These are phyloP conservation scores for Alternaria viburni DNA, from an alignment of 2,329 filamentous ascomycete species.

Conservation along the genomic window DNA sequence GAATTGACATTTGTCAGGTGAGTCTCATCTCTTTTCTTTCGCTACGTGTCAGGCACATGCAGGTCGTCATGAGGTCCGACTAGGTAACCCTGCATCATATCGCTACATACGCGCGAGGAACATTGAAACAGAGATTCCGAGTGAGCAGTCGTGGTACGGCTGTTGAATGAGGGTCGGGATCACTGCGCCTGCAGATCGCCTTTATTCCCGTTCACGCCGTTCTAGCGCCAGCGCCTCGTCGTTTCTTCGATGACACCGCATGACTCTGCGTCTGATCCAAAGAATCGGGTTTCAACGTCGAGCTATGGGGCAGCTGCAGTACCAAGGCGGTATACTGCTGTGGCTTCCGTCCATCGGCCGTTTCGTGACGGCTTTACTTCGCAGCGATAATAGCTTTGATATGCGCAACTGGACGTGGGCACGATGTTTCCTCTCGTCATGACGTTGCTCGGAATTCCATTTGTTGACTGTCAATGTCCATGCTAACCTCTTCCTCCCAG, in stretches of 20 bases:
- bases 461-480: neutral
- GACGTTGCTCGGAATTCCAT: neutral
- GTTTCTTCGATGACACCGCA: conserved; percentile 7
- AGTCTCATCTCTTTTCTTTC: conserved; percentile 26
- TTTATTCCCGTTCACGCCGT: conserved; percentile 9
- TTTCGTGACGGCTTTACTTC: neutral
- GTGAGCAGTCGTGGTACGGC: conserved; percentile 1
- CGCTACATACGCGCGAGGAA: neutral
- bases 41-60: conserved; percentile 7
- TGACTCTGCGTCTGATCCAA: neutral
- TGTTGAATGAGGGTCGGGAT: conserved; percentile 15
- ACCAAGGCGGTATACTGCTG: neutral
- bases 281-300: neutral
- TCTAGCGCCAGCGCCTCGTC: conserved; percentile 13
- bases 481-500: conserved; percentile 44
- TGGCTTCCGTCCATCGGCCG: neutral
- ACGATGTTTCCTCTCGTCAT: neutral
- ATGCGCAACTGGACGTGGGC: neutral
- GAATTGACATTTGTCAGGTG: conserved; percentile 58
- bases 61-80: neutral
- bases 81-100: neutral
- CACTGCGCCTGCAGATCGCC: conserved; percentile 18
- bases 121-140: neutral
- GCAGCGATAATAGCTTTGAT: neutral
- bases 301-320: neutral